A percentile compares a stretch with the other conserved stretches of the same genome.
Conservation (phyloP, 352 stramenopile genomes). For the Phytophthora hybrid region DNA sequence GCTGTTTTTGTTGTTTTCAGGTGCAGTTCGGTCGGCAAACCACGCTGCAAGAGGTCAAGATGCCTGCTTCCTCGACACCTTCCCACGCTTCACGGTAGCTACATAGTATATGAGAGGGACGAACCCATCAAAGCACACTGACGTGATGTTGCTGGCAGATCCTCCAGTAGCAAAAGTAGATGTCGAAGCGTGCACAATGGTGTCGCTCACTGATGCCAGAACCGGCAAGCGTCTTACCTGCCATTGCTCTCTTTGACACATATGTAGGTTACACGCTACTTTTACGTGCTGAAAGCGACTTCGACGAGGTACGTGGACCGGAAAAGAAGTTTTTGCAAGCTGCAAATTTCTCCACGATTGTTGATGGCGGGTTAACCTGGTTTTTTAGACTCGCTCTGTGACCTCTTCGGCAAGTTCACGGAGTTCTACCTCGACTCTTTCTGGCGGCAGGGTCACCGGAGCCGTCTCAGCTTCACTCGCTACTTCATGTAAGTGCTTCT, state of each 20-base stretch:
- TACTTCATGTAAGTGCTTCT: constrained; percentile 46
- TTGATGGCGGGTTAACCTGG: neutral
- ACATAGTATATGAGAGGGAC: neutral
- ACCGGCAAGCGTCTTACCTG: neutral
- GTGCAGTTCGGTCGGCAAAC: too few relatives aligned
- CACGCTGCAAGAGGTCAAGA: neutral
- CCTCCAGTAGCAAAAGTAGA: neutral
- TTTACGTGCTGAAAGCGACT: constrained; percentile 16
- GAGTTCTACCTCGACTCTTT: constrained; percentile 15
- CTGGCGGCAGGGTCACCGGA: constrained; percentile 1
- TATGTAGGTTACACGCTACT: constrained; percentile 10
- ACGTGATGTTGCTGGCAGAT: neutral
- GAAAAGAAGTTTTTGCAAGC: neutral
- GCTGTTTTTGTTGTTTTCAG: too few relatives aligned
- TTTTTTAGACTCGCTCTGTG: constrained; percentile 14
- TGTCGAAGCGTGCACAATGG: neutral
- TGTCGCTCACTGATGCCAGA: neutral
- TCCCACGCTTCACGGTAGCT: neutral
- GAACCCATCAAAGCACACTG: neutral
- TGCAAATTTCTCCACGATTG: neutral
- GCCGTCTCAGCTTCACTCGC: constrained; percentile 33
- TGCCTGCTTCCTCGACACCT: neutral
- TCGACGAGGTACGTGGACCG: constrained; percentile 8
- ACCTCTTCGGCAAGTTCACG: constrained; percentile 17
- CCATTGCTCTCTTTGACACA: neutral